Base-by-base conservation (phyloP, 2,329 filamentous ascomycete genomes). In the Ophioceras dolichostomum region DNA sequence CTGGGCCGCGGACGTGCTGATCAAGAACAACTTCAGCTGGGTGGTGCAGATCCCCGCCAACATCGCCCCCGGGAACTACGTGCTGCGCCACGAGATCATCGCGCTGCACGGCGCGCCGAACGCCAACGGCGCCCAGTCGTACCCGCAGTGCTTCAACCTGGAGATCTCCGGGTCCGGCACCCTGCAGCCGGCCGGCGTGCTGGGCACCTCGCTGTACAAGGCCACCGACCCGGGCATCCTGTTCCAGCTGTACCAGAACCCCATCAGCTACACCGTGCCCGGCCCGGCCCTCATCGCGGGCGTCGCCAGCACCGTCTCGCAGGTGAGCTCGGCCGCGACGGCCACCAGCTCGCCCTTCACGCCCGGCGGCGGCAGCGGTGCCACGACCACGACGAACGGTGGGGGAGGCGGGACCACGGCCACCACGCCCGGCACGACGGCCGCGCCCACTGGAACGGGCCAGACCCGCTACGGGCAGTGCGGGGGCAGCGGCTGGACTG, bases 61-160 rank as follows among this genome's bases (percentile, higher is more conserved):
- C 43, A 59, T 70, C 34, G 59, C 56, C 9, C 51, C 63, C 4
- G 67, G 67, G 5, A 66, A 65, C 49, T 71, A 71, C 41, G 65
- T 71, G 28, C 54, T 70, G 27, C 61, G 67, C 30, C 64, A 68
- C 42, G 67, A 71, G 52, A 68, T 67, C 42, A 68, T 70, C 39
- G 62, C 61, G 20, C 59, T 71, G 27, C 67, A 71, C 51, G 57
- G 57, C 34, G 64, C 65, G 8, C 53, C 45, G 9, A 50, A 56
- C 14, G 41, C 44, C 18, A 52, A 62, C 42, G 65, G 64, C 9
- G 63, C 65, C 21, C 67, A 70, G 54, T 64, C 65, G 47, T 70
- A 70, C 49, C 66, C 67, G 21, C 65, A 68, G 45, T 70, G 74
- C 51, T 57, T 76, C 54, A 77, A 78, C 59, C 50, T 79, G 40